A percentile compares a stretch with the other conserved stretches of the same genome.
These are phyloP conservation scores for Medicago truncatula DNA, from an alignment of 306 rosid species.

Conservation along the genomic window MtrunA17r5.0-ANR NC_053043.1:36847501-36848000, in stretches of 20 bases:
- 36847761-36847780: too few species aligned
- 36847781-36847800: too few species aligned
- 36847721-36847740: too few species aligned
- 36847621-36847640: constrained; percentile 50
- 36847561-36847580: constrained; percentile 49
- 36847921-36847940: too few species aligned
- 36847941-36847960: not conserved
- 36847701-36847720: not conserved
- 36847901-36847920: too few species aligned
- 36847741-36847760: too few species aligned
- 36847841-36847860: too few species aligned
- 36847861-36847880: too few species aligned
- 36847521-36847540: constrained; percentile 36
- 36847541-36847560: constrained; percentile 47
- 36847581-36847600: constrained; percentile 45
- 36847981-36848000: constrained; percentile 54
- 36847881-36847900: too few species aligned
- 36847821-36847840: too few species aligned
- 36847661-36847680: constrained; percentile 51
- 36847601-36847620: constrained; percentile 47
- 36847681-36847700: constrained; percentile 53
- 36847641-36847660: constrained; percentile 44
- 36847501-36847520: constrained; percentile 40
- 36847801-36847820: too few species aligned
- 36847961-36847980: not conserved